phyloP scores from a whole-genome alignment of 495 filamentous ascomycete species.

The Sordaria brevicollis region DNA sequence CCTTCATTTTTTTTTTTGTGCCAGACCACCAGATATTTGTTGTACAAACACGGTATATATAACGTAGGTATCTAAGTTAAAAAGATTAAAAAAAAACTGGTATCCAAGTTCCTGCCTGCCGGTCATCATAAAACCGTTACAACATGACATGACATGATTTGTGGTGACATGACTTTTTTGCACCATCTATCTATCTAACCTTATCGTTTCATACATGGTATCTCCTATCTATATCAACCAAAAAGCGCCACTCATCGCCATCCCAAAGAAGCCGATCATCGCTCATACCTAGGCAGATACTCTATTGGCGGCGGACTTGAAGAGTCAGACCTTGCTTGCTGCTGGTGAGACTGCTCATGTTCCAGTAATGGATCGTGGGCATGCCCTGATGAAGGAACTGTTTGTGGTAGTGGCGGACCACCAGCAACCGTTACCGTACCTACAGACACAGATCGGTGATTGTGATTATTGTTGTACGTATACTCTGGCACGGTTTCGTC shows the following conservation, averaged over 20 bases:
- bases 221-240: not conserved
- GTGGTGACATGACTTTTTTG: too few species aligned
- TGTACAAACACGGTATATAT: too few species aligned
- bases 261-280: not conserved
- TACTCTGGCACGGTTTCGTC: not conserved
- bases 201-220: too few species aligned
- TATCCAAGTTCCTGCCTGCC: too few species aligned
- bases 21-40: too few species aligned
- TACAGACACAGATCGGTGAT: not conserved
- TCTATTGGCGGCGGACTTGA: not conserved
- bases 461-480: not conserved
- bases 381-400: not conserved
- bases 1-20: too few species aligned
- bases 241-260: not conserved
- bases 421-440: not conserved
- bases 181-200: too few species aligned
- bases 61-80: too few species aligned
- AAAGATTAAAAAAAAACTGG: too few species aligned
- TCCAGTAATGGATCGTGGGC: not conserved
- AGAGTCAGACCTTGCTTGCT: not conserved
- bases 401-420: not conserved
- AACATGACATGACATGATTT: too few species aligned
- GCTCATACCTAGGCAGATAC: not conserved
- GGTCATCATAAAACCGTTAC: too few species aligned
- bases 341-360: too few species aligned